These are phyloP conservation scores for Xylaria sp. DNA, from an alignment of 2,329 filamentous ascomycete species.

Conservation along the genomic window DNA sequence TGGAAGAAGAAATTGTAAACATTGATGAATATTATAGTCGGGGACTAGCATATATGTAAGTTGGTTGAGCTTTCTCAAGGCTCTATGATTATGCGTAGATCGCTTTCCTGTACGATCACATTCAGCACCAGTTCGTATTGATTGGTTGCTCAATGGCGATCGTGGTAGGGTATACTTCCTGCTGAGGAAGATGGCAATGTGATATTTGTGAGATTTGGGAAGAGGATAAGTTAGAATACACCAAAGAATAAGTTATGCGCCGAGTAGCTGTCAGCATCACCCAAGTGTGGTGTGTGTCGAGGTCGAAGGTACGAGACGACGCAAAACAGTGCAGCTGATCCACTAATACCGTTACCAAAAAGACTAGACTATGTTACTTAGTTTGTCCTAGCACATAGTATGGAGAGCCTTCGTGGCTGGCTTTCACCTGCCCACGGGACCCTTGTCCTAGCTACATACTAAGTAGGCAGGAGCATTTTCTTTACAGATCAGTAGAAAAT, in stretches of 20 bases:
- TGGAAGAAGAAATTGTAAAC: constrained; percentile 1
- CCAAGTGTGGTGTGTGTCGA: too few relatives aligned
- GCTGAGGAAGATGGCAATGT: constrained; percentile 4
- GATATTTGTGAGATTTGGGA: constrained; percentile 10
- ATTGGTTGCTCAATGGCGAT: neutral
- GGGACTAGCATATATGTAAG: neutral
- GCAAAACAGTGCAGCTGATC: too few relatives aligned
- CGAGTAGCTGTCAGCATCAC: neutral
- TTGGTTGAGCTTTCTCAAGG: constrained; percentile 2
- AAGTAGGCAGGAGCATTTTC: too few relatives aligned
- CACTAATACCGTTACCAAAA: too few relatives aligned
- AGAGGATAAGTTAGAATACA: constrained; percentile 14
- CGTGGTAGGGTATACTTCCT: neutral
- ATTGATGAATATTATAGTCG: constrained; percentile 3
- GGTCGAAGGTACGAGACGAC: too few relatives aligned
- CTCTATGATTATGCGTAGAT: neutral
- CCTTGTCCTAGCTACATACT: too few relatives aligned
- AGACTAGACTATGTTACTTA: too few relatives aligned
- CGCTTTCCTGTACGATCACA: neutral
- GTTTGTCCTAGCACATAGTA: too few relatives aligned
- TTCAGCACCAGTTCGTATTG: constrained; percentile 1
- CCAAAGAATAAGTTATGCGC: neutral
- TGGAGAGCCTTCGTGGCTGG: too few relatives aligned
- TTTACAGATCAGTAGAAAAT: too few relatives aligned
- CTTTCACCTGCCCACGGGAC: too few relatives aligned